Evolutionary conservation across 257 asterid species (phyloP), one percentile per base, ranked within the genome.

Genomic region (Capsicum baccatum): DNA sequence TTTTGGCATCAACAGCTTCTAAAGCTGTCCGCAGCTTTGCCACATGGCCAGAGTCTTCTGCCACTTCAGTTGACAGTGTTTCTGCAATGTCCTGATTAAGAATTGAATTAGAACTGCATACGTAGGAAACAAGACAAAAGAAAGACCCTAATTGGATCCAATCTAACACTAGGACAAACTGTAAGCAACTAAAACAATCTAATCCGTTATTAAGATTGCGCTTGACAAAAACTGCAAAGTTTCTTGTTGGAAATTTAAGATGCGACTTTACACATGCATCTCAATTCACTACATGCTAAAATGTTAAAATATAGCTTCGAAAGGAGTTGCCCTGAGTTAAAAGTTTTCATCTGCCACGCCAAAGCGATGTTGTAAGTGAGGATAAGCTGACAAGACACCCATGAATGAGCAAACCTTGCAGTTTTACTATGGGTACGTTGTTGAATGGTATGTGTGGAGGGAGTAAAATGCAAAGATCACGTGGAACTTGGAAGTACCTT

Each of bases 1-100:
- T 91, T 97, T 97, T 97, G 94, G 93, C 98, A 91, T 97, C 96
- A 85, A 97, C 99, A 39, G 99, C 94, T 87, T 97, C 99, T 70
- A 97, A 94, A 86, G 99, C 99, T 81, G 99, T 94, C 83, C 97
- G 97, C 86, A 97, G 94, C 91, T 97, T 97, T 79, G 99, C 92
- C 79, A 94, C 99, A 88, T 97, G 99, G 79, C 96, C 93, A 79
- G 93, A 85, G 78, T 97, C 99, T 85, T 91, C 97, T 19, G 99
- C 98, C 80, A 91, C 87, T 91, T 97, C 99, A 63, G 98, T 88
- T 83, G 99, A 97, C 95, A 97, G 90, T 87, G 99, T 97, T 87
- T 98, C 98, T 0, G 99, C 98, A 86, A 97, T 97, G 88, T 97
- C 99, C 99, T 95, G 91, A 79, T 84, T 83, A 80, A 55, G 85